Percentiles rank a stretch among this genome's conserved stretches.
Evolutionary conservation across 345 rosid species (phyloP).

Genomic region (Hypericum perforatum): DNA sequence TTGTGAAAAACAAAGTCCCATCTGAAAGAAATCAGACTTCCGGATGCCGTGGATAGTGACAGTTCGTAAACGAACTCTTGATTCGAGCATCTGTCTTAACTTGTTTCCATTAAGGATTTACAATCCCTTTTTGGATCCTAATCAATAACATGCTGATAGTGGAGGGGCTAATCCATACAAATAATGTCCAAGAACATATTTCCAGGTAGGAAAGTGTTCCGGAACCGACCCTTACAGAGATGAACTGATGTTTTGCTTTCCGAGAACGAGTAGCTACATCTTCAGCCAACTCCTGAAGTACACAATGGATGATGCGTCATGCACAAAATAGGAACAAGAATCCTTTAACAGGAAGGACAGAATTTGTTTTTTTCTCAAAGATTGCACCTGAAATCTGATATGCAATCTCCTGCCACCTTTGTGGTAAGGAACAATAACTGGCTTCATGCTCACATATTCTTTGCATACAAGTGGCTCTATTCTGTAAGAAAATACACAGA

Average conservation of each 20-base stretch:
- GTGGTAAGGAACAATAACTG: conserved; percentile 88
- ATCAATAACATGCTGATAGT: too few species aligned
- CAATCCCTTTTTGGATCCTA: too few species aligned
- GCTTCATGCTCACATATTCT: conserved; percentile 53
- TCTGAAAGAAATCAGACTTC: too few species aligned
- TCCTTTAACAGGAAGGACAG: not conserved
- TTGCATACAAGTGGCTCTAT: conserved; percentile 91
- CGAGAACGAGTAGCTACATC: conserved; percentile 74
- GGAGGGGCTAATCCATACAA: too few species aligned
- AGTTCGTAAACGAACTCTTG: too few species aligned
- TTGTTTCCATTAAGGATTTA: too few species aligned
- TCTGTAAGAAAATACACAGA: conserved; percentile 32
- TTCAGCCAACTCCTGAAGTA: conserved; percentile 64
- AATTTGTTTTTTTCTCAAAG: not conserved
- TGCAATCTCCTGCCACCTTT: conserved; percentile 96
- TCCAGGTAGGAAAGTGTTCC: too few species aligned
- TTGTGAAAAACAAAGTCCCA: too few species aligned
- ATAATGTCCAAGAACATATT: too few species aligned
- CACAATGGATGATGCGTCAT: not conserved
- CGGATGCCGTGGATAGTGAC: too few species aligned
- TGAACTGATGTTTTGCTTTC: conserved; percentile 44
- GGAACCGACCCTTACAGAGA: conserved; percentile 40
- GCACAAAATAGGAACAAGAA: too few species aligned
- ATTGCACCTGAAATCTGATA: conserved; percentile 70
- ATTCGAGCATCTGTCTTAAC: too few species aligned